Evolutionary conservation across 2,329 filamentous ascomycete species (phyloP).

Genomic region (Trichoderma koningiopsis): DNA sequence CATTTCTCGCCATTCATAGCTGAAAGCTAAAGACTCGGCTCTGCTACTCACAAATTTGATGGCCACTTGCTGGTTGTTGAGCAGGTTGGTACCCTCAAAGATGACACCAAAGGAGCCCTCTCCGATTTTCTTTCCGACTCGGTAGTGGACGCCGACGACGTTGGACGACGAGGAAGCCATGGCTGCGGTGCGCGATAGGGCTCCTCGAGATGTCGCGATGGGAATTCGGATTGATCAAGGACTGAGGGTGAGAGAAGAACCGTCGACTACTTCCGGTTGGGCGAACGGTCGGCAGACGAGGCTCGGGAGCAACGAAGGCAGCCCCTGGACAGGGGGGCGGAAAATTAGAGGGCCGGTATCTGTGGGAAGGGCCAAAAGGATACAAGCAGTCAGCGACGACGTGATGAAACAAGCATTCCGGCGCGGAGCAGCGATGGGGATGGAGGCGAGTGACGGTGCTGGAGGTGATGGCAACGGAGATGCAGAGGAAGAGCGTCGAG

Average conservation of each 20-base stretch:
- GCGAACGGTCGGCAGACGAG: constrained; percentile 25
- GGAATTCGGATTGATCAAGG: constrained; percentile 23
- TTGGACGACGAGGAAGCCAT: constrained; percentile 93
- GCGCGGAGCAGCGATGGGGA: constrained; percentile 21
- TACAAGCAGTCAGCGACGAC: constrained; percentile 30
- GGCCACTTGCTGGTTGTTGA: constrained; percentile 98
- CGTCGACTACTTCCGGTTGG: constrained; percentile 25
- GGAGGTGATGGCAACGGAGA: constrained; percentile 13
- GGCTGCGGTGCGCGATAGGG: constrained; percentile 35
- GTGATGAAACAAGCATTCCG: constrained; percentile 31
- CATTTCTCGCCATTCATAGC: not conserved
- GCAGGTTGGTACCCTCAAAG: constrained; percentile 95
- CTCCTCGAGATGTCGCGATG: constrained; percentile 15
- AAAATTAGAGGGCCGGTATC: constrained; percentile 27
- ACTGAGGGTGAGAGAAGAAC: constrained; percentile 12
- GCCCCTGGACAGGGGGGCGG: constrained; percentile 26
- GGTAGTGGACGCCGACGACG: constrained; percentile 97
- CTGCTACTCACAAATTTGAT: constrained; percentile 88
- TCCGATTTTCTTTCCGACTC: constrained; percentile 98
- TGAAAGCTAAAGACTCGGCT: not conserved
- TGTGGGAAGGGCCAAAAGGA: constrained; percentile 27
- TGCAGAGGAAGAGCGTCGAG: not conserved
- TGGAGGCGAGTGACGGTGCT: not conserved
- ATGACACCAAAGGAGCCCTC: constrained; percentile 99
- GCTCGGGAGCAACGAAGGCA: constrained; percentile 29